Percentiles rank a stretch among this genome's conserved stretches.
These are phyloP conservation scores for Cokeromyces recurvatus DNA, from an alignment of 371 early-diverging fungal species.

Conservation along the genomic window DNA sequence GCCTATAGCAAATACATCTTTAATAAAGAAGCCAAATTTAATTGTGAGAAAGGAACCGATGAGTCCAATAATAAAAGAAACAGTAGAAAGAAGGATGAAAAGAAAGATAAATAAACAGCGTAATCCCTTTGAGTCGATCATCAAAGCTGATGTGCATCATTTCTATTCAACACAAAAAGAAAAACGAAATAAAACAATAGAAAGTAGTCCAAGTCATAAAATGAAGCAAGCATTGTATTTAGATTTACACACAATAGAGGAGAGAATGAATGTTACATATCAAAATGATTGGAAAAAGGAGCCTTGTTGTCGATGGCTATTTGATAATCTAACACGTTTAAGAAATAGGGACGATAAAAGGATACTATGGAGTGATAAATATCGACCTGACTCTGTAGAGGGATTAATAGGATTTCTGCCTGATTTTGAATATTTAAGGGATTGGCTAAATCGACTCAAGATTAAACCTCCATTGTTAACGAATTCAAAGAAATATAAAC, in stretches of 20 bases:
- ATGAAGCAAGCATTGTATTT: too few relatives aligned
- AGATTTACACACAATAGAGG: too few relatives aligned
- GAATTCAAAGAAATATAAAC: conserved; percentile 1
- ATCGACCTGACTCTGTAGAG: conserved; percentile 17
- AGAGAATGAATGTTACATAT: too few relatives aligned
- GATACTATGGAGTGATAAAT: conserved; percentile 29
- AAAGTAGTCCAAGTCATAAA: too few relatives aligned
- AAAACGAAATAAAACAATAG: background rate
- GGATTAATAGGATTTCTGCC: conserved; percentile 12
- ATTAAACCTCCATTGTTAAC: conserved; percentile 1
- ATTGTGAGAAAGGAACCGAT: too few relatives aligned
- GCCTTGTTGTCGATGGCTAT: too few relatives aligned
- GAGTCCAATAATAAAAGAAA: too few relatives aligned
- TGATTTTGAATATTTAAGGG: conserved; percentile 6
- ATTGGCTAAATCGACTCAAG: conserved; percentile 26
- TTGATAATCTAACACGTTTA: too few relatives aligned
- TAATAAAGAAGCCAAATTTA: too few relatives aligned
- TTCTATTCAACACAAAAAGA: conserved; percentile 1
- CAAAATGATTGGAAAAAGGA: too few relatives aligned
- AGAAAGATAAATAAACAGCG: background rate
- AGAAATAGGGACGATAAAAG: background rate
- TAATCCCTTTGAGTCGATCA: background rate
- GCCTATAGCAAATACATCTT: background rate
- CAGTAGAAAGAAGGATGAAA: background rate
- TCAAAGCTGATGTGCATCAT: background rate